Evolutionary conservation across 352 stramenopile species (phyloP), one percentile per base, ranked within the genome.

Genomic region (Phytopythium aichiense): DNA sequence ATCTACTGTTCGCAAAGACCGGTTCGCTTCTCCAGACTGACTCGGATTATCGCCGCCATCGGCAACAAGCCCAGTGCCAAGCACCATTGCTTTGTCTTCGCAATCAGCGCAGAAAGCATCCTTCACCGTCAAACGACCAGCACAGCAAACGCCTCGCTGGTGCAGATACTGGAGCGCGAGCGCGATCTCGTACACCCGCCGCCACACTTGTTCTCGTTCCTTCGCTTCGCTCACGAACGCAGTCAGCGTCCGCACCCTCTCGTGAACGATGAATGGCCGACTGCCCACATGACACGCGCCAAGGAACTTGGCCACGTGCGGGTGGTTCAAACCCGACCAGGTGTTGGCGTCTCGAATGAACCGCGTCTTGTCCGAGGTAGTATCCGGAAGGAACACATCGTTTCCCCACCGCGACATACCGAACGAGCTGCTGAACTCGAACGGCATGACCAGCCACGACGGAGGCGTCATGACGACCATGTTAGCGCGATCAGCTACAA

Each of bases 251-350:
- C 46, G 46, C 46, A 43, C 11, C 4, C 7, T 12, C 28, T 45
- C 31, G 52, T 61, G 35, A 40, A 57, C 23, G 35, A 64, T 28
- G 23, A 60, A 42, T 8, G 30, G 48, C 11, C 37, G 49, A 15
- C 7, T 22, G 0, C 48, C 60, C 9, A 72, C 42, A 22, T 69
- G 58, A 40, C 55, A 72, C 6, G 63, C 63, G 22, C 67, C 67
- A 18, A 64, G 69, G 7, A 73, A 49, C 15, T 52, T 56, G 4
- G 48, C 22, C 38, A 71, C 51, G 22, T 74, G 62, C 6, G 67
- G 67, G 51, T 68, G 64, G 2, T 60, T 65, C n/a, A 73, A 28
- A 9, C 16, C 35, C 23, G 49, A 31, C 35, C 38, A 56, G 2
- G 53, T 20, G 11, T 22, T 22, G 0, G 25, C 40, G 30, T 60